Conservation (phyloP, 78 protist species). For the Speleostelium caveatum region DNA sequence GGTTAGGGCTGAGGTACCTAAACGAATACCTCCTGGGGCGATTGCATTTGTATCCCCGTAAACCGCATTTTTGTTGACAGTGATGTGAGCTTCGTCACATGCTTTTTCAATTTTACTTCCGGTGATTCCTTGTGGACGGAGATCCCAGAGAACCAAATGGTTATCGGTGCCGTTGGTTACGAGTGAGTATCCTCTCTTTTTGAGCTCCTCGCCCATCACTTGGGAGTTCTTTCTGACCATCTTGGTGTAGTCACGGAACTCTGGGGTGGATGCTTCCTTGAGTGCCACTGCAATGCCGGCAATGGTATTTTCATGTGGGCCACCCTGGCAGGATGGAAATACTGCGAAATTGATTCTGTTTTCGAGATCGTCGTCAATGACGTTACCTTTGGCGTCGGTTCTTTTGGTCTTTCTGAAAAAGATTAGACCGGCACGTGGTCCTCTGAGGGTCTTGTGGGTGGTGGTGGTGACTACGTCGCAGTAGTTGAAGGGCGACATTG, state of each 20-base stretch:
- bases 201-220: constrained; percentile 88
- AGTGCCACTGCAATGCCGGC: constrained; percentile 98
- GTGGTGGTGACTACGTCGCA: constrained; percentile 99
- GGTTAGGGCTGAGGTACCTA: constrained; percentile 97
- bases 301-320: constrained; percentile 99
- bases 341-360: constrained; percentile 93
- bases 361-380: constrained; percentile 83
- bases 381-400: constrained; percentile 45
- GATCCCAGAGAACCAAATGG: constrained; percentile 98
- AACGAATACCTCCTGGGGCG: constrained; percentile 97
- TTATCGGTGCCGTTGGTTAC: constrained; percentile 98
- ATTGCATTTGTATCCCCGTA: constrained; percentile 96
- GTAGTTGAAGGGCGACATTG: constrained; percentile 90
- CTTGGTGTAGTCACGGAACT: constrained; percentile 91
- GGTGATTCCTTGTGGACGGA: constrained; percentile 91
- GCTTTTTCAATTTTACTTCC: constrained; percentile 96
- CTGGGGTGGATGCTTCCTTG: constrained; percentile 89
- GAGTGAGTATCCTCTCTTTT: constrained; percentile 90
- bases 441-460: constrained; percentile 99
- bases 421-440: constrained; percentile 99
- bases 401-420: constrained; percentile 94
- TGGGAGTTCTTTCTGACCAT: constrained; percentile 91
- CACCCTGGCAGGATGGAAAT: constrained; percentile 99
- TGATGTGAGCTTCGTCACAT: constrained; percentile 92
- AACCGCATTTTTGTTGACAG: constrained; percentile 98